phyloP scores from a whole-genome alignment of 139 green algal genomes.

The Diplosphaera chodatii region DNA sequence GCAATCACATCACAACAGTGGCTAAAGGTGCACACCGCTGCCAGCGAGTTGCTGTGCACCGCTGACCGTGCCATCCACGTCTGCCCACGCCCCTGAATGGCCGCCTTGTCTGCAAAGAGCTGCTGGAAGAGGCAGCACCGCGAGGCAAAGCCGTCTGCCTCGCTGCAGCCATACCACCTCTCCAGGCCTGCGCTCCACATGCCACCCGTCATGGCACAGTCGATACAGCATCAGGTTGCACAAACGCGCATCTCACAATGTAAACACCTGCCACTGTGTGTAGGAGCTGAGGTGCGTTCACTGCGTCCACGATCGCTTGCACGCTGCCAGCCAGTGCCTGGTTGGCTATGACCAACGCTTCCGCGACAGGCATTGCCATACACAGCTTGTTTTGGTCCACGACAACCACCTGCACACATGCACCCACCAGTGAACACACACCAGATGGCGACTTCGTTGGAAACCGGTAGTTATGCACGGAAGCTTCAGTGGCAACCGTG shows the following conservation, averaged over 20 bases:
- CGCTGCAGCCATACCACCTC: constrained; percentile 69
- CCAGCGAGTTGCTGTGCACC: constrained; percentile 23
- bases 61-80: constrained; percentile 42
- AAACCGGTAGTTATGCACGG: too few relatives aligned
- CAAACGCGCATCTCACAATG: background rate
- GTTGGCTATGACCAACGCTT: constrained; percentile 72
- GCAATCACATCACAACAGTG: too few relatives aligned
- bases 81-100: constrained; percentile 54
- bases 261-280: constrained; percentile 37
- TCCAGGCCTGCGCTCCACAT: constrained; percentile 33
- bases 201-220: too few relatives aligned
- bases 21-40: background rate
- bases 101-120: constrained; percentile 23
- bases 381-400: constrained; percentile 30
- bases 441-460: too few relatives aligned
- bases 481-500: too few relatives aligned
- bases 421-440: too few relatives aligned
- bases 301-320: constrained; percentile 55
- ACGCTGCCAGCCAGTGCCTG: constrained; percentile 72
- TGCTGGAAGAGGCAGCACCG: constrained; percentile 8
- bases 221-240: too few relatives aligned
- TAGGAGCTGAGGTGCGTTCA: constrained; percentile 62
- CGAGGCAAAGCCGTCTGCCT: constrained; percentile 20
- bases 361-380: constrained; percentile 52
- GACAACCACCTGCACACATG: constrained; percentile 24